Evolutionary conservation across 345 rosid genomes (phyloP), one percentile per base, ranked within the genome.

Genomic region (Rubroshorea leprosula): DNA sequence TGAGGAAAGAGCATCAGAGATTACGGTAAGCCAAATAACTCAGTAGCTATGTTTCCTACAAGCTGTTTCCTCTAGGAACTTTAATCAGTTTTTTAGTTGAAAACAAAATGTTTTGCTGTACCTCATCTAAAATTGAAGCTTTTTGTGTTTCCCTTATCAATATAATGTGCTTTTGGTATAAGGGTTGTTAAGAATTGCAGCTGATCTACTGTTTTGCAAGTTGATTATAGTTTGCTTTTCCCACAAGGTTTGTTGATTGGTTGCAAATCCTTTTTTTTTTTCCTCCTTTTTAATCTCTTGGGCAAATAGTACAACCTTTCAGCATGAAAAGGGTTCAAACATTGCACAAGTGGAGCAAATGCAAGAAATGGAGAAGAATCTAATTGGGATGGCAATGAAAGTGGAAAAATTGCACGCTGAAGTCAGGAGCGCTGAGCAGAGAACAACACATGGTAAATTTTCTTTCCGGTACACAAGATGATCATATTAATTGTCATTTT

Each of bases 301-400:
- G 43, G 19, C 45, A 41, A 60, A 73, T 76, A 86, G 98, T 61
- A 71, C 66, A 65, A 73, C 67, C 5, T 91, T 88, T 62, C 84
- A 78, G 64, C 63, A 49, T 31, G 96, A 84, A 72, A 88, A 88
- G 77, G 74, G 80, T 64, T 68, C 49, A 51, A 91, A 91, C 72
- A 63, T 86, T 45, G 87, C 74, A 62, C 78, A 70, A 68, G 92
- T 84, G 70, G 70, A 46, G 68, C 79, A 79, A 57, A 43, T 91
- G 75, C 78, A 75, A 72, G 78, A 73, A 14, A 79, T 63, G 85
- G 96, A 91, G 75, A 77, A 73, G 27, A 73, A 70, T 53, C 74
- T 88, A 21, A 78, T 80, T 23, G 81, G 69, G 55, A 83, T 83
- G 67, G 95, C 84, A 29, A 79, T 77, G 67, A 80, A 79, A 65